Evolutionary conservation across 441 rosid genomes (phyloP).

Genomic region (Brassica hybrid): DNA sequence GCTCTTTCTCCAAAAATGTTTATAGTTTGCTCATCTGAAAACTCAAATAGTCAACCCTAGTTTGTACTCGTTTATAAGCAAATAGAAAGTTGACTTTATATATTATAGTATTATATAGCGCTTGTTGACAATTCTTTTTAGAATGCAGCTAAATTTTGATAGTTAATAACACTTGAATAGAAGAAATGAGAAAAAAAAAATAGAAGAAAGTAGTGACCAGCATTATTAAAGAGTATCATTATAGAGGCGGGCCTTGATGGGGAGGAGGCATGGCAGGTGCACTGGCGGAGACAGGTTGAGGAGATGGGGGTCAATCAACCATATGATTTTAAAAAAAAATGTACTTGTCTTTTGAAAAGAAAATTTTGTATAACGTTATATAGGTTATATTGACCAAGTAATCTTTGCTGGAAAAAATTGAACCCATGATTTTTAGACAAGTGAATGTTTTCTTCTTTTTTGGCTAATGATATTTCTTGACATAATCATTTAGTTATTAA

Average conservation of each 20-base stretch:
- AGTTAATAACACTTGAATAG: not conserved
- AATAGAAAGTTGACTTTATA: conserved; percentile 21
- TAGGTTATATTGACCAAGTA: not conserved
- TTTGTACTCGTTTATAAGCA: conserved; percentile 16
- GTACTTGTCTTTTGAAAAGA: not conserved
- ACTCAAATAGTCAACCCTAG: conserved; percentile 27
- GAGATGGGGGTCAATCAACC: not conserved
- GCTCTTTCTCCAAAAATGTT: conserved; percentile 1
- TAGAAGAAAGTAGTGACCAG: too few species aligned
- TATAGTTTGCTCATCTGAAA: conserved; percentile 16
- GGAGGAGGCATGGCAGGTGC: not conserved
- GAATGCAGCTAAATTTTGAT: not conserved
- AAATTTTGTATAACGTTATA: not conserved
- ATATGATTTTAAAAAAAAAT: not conserved
- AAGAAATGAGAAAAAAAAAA: not conserved
- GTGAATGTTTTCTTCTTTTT: not conserved
- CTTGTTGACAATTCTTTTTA: not conserved
- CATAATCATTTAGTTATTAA: not conserved
- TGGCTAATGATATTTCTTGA: not conserved
- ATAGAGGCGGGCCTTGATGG: not conserved
- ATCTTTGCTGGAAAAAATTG: not conserved
- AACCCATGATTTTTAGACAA: not conserved
- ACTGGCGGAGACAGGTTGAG: not conserved
- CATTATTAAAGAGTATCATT: too few species aligned
- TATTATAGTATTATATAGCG: not conserved